phyloP scores from a whole-genome alignment of 768 basidiomycete genomes.

The Suillus hirtellus region DNA sequence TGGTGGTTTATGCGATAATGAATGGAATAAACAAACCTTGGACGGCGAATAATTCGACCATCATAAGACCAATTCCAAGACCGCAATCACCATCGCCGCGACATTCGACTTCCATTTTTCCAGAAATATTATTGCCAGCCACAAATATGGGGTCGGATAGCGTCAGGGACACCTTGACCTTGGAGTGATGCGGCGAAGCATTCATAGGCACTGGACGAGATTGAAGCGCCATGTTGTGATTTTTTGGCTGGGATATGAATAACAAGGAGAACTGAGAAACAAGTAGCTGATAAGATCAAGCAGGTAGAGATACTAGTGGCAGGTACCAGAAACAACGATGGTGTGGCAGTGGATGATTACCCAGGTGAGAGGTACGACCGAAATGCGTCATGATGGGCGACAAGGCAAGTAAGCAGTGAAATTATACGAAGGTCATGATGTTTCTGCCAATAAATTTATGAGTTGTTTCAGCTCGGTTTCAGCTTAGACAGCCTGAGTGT shows the following conservation, averaged over 20 bases:
- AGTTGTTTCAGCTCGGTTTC: neutral
- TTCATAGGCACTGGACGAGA: slow-evolving; percentile 70
- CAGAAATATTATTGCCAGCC: slow-evolving; percentile 65
- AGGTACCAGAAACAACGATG: slow-evolving; percentile 14
- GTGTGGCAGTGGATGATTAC: slow-evolving; percentile 2
- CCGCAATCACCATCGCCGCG: slow-evolving; percentile 62
- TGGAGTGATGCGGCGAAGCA: slow-evolving; percentile 74
- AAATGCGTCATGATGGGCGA: slow-evolving; percentile 17
- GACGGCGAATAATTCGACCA: slow-evolving; percentile 74
- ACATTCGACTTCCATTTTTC: slow-evolving; percentile 81
- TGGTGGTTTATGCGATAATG: slow-evolving; percentile 5
- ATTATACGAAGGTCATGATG: slow-evolving; percentile 24
- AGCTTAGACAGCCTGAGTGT: neutral
- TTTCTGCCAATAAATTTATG: slow-evolving; percentile 4
- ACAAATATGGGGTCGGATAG: slow-evolving; percentile 62
- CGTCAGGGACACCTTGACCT: slow-evolving; percentile 67
- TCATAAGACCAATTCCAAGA: slow-evolving; percentile 72
- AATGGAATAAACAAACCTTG: slow-evolving; percentile 50
- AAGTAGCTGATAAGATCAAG: slow-evolving; percentile 8
- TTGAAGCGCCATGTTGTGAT: slow-evolving; percentile 30
- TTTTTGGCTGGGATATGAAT: neutral
- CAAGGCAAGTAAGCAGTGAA: slow-evolving; percentile 10
- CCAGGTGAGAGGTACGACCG: slow-evolving; percentile 12
- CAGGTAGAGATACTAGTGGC: slow-evolving; percentile 13
- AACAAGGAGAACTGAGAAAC: neutral